phyloP scores from a whole-genome alignment of 805 yeast genomes.

The Pichia exigua region DNA sequence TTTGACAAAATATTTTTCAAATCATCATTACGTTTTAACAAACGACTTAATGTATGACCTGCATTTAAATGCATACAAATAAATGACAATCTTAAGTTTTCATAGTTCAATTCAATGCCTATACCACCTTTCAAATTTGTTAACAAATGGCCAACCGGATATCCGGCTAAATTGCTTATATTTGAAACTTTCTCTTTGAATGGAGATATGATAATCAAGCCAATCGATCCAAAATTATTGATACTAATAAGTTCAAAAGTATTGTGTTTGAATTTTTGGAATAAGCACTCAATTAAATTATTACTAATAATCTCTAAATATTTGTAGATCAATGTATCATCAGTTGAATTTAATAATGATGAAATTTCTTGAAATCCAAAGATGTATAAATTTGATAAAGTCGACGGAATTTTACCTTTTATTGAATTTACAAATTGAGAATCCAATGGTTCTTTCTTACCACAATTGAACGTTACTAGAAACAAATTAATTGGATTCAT shows the following conservation, averaged over 20 bases:
- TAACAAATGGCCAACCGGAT: constrained; percentile 48
- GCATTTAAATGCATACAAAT: constrained; percentile 72
- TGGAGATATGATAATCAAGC: constrained; percentile 44
- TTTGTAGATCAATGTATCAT: constrained; percentile 30
- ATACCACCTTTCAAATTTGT: constrained; percentile 73
- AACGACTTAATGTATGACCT: constrained; percentile 52
- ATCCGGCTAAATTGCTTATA: constrained; percentile 21
- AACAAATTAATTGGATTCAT: not conserved
- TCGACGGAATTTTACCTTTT: constrained; percentile 6
- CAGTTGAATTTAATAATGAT: constrained; percentile 46
- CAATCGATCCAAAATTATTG: constrained; percentile 51
- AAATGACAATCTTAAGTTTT: constrained; percentile 43
- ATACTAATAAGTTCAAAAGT: constrained; percentile 36
- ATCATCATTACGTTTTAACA: constrained; percentile 45
- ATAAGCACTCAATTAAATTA: constrained; percentile 29
- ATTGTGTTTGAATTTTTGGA: constrained; percentile 25
- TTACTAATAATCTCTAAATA: constrained; percentile 32
- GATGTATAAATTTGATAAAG: constrained; percentile 39
- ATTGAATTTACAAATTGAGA: constrained; percentile 28
- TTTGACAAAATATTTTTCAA: constrained; percentile 38
- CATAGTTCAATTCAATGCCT: constrained; percentile 44
- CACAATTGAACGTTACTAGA: constrained; percentile 48
- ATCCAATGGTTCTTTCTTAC: constrained; percentile 35
- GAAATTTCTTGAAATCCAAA: constrained; percentile 66
- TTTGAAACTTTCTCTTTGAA: constrained; percentile 19